Base-by-base conservation (phyloP, 306 rosid species). In the Lagenaria siceraria region DNA sequence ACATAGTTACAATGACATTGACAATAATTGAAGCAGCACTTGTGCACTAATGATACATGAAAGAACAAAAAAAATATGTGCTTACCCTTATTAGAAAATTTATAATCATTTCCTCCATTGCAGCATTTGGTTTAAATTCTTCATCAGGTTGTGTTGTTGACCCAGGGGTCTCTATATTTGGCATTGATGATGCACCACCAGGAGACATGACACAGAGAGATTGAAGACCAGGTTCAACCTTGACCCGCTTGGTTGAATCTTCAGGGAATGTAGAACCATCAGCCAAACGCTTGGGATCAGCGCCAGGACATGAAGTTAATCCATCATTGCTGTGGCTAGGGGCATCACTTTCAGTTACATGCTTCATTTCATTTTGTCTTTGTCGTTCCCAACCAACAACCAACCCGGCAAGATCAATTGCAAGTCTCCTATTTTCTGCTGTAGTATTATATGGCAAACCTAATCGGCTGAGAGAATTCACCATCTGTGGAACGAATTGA, bases 121-220 rank as follows among this genome's bases (percentile, higher is more conserved):
- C 99, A 84, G 99, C 99, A 89, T 96, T 96, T 80, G 99, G 99
- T 84, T 96, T 96, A 85, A 96, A 96, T 82, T 96, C 99, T 83
- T 92, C 99, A 82, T 96, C 99, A 60, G 98, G 97, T 81, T 96
- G 99, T 80, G 90, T 83, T 68, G 92, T 68, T 81, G 94, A 91
- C 81, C 99, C 99, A 27, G 98, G 98, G 73, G 98, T 90, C 84
- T 92, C 99, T 71, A 96, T 86, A 83, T 89, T 92, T 22, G 99
- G 86, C 75, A 96, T 89, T 65, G 99, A 92, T 61, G 99, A 88
- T 63, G 98, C 90, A 79, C 98, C 96, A 75, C 99, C 97, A 15
- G 99, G 98, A 33, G 99, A 96, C 99, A 96, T 90, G 74, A 92
- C 95, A 79, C 98, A 86, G 0, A 89, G 83, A 38, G 99, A 84